phyloP scores from a whole-genome alignment of 2,329 filamentous ascomycete genomes.

The Fusarium sacchari region DNA sequence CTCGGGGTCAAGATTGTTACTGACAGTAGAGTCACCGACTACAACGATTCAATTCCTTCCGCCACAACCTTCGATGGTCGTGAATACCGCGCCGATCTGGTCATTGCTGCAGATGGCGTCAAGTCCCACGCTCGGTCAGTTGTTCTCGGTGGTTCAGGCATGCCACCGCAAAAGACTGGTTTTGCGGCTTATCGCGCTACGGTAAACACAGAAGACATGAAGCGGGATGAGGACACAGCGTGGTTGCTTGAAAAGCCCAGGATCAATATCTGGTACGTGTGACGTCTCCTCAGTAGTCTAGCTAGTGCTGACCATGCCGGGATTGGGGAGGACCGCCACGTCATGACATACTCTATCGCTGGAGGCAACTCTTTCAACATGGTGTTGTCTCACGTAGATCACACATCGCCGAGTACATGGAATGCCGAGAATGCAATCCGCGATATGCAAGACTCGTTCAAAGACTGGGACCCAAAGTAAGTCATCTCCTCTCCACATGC shows the following conservation, averaged over 20 bases:
- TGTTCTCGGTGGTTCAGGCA: background rate
- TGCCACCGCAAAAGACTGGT: background rate
- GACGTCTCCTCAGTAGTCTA: fast-evolving
- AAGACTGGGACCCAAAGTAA: constrained; percentile 1
- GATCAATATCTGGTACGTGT: background rate
- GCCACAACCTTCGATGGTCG: background rate
- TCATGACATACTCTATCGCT: constrained; percentile 3
- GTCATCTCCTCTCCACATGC: fast-evolving
- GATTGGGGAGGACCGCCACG: constrained; percentile 3
- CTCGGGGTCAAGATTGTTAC: background rate
- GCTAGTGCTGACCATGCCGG: fast-evolving
- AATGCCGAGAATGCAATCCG: background rate
- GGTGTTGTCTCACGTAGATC: background rate
- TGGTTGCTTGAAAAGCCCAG: background rate
- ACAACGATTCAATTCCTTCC: background rate
- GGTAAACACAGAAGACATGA: background rate
- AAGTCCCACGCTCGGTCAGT: background rate
- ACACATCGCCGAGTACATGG: background rate
- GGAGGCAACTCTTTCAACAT: constrained; percentile 8
- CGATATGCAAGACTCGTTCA: background rate
- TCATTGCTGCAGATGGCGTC: background rate
- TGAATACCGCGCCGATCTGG: background rate
- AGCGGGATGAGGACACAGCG: background rate
- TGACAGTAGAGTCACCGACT: background rate
- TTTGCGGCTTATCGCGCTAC: background rate